Percentiles rank a stretch among this genome's conserved stretches.
phyloP scores from a whole-genome alignment of 768 basidiomycete genomes.

The Lentinula sp. region DNA sequence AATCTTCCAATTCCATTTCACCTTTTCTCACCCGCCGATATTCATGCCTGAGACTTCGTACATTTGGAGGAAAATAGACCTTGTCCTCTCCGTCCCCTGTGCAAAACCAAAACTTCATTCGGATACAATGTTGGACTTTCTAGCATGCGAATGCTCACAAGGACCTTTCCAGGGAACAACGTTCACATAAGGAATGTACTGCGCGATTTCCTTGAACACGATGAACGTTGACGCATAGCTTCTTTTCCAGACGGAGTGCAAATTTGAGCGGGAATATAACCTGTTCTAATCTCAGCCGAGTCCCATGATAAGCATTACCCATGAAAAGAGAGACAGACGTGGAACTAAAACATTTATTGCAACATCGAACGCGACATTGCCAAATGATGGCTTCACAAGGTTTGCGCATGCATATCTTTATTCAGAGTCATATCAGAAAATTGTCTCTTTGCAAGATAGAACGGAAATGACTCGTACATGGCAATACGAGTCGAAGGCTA shows the following conservation, averaged over 20 bases:
- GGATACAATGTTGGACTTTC: neutral
- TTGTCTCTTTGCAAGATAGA: neutral
- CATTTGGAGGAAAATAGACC: neutral
- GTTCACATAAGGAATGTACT: constrained; percentile 3
- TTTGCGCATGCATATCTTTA: constrained; percentile 25
- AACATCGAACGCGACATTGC: constrained; percentile 30
- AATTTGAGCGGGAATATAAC: constrained; percentile 2
- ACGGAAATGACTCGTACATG: constrained; percentile 24
- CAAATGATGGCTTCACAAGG: constrained; percentile 27
- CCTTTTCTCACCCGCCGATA: neutral
- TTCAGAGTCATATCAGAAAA: neutral
- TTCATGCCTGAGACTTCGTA: neutral
- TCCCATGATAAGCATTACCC: neutral
- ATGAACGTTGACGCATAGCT: constrained; percentile 3
- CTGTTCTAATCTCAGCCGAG: neutral
- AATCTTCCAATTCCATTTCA: neutral
- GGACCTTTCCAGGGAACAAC: constrained; percentile 1
- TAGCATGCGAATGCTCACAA: neutral
- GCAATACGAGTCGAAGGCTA: constrained; percentile 39
- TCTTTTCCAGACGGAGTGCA: constrained; percentile 3
- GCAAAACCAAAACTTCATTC: neutral
- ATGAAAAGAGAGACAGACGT: constrained; percentile 17
- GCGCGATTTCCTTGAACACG: neutral
- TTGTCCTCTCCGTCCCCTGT: constrained; percentile 6
- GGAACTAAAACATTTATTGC: constrained; percentile 25